Conservation (phyloP, 495 filamentous ascomycete species). For the Aspergillus olivimuriae region DNA sequence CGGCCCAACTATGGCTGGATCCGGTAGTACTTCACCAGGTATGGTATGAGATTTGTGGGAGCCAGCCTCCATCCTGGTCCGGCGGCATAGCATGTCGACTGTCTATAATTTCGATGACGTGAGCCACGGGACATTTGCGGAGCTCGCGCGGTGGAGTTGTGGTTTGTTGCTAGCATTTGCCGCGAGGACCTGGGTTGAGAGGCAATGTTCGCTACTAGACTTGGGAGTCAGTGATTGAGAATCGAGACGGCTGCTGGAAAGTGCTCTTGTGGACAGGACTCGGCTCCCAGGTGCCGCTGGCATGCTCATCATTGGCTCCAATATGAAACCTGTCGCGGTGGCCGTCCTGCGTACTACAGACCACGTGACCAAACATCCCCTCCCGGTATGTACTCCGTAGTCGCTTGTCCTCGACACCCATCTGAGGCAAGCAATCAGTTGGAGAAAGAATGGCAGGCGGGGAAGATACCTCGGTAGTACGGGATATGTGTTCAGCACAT, state of each 20-base stretch:
- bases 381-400: neutral
- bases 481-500: too few relatives aligned
- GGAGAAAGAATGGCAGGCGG: too few relatives aligned
- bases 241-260: neutral
- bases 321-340: neutral
- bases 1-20: neutral
- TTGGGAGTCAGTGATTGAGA: neutral
- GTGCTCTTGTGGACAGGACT: neutral
- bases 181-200: neutral
- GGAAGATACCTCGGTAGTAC: neutral
- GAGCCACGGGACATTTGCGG: neutral
- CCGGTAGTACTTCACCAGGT: neutral
- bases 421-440: too few relatives aligned
- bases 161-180: neutral
- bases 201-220: neutral
- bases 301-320: neutral
- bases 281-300: neutral
- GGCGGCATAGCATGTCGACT: neutral
- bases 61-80: neutral
- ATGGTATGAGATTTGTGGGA: neutral
- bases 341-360: neutral
- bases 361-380: neutral
- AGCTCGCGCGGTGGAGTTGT: neutral
- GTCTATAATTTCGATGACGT: neutral
- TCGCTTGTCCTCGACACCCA: too few relatives aligned